phyloP scores from a whole-genome alignment of 306 rosid species.

The Rosa rugosa region DNA sequence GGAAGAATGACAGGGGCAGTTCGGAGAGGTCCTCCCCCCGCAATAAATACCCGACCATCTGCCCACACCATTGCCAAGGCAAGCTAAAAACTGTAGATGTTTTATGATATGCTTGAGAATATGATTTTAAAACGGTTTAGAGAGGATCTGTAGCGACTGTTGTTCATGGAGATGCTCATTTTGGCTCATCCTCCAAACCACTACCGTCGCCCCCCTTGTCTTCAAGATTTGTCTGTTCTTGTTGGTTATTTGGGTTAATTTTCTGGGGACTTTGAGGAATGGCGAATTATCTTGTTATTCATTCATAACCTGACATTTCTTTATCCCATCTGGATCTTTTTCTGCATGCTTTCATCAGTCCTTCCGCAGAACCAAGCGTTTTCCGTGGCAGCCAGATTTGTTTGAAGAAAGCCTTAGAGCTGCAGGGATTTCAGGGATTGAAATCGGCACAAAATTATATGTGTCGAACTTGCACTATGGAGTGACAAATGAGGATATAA shows the following conservation, averaged over 20 bases:
- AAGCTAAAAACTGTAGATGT: slow-evolving; percentile 82
- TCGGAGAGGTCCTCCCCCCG: slow-evolving; percentile 70
- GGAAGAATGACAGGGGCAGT: slow-evolving; percentile 45
- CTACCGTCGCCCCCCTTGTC: slow-evolving; percentile 34
- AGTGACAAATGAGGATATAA: slow-evolving; percentile 96
- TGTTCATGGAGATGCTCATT: slow-evolving; percentile 71
- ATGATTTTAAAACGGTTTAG: slow-evolving; percentile 51
- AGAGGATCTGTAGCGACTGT: slow-evolving; percentile 49
- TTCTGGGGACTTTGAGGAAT: slow-evolving; percentile 83
- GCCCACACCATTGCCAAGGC: slow-evolving; percentile 93
- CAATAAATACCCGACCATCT: slow-evolving; percentile 62
- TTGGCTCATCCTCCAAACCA: slow-evolving; percentile 53
- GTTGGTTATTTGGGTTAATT: slow-evolving; percentile 65
- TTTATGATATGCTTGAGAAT: slow-evolving; percentile 72
- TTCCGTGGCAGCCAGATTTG: slow-evolving; percentile 89
- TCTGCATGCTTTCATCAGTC: slow-evolving; percentile 91
- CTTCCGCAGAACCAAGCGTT: slow-evolving; percentile 72
- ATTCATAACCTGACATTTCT: slow-evolving; percentile 78
- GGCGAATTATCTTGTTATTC: slow-evolving; percentile 65
- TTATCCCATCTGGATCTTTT: slow-evolving; percentile 74
- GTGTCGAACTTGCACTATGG: slow-evolving; percentile 97
- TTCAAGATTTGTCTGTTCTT: slow-evolving; percentile 38
- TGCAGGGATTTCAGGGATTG: slow-evolving; percentile 88
- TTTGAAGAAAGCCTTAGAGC: slow-evolving; percentile 97
- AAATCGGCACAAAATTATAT: slow-evolving; percentile 83